Evolutionary conservation across 2,329 filamentous ascomycete species (phyloP), one percentile per base, ranked within the genome.

Genomic region (Exophiala spinifera): DNA sequence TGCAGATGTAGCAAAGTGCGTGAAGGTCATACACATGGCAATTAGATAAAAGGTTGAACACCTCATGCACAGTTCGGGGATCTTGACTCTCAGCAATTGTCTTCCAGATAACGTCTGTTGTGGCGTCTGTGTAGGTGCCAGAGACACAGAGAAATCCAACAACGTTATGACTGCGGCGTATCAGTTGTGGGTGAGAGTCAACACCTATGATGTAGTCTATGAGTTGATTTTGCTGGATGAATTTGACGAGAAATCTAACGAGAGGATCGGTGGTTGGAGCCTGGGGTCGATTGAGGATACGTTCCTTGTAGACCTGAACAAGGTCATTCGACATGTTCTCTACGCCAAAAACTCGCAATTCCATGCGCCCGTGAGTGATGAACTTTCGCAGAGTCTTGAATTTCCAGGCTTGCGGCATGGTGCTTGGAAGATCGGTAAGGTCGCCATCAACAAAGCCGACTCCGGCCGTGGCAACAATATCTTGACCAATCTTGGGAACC

Each of bases 151-250:
- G 76, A 65, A 97, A 97, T 1, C 89, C 89, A 45, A 96, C 78
- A 49, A 97, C 88, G 60, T 96, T 95, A 37, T 81, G 79, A 65
- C 89, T 89, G 62, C 91, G 84, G 33, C 81, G 79, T 17, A 95
- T 94, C 49, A 97, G 83, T 66, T 96, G 91, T 1, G 91, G 90
- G 66, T 97, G 94, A 28, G 92, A 96, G 52, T 91, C 91, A 13
- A 92, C 85, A 1, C 92, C 89, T 48, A 96, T 81, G 43, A 99
- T 84, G 70, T 96, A 97, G 55, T 91, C 84, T 20, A 95, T 82
- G 21, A 97, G 76, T 49, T 85, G 84, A 36, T 87, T 86, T 5
- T 79, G 73, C 14, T 86, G 76, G 31, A 97, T 75, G 60, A 88
- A 86, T 20, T 81, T 76, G 4, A 88, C 83, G 49, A 95, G 74